A percentile compares a stretch with the other conserved stretches of the same genome.
Evolutionary conservation across 306 rosid genomes (phyloP).

Genomic region (Parietaria judaica): DNA sequence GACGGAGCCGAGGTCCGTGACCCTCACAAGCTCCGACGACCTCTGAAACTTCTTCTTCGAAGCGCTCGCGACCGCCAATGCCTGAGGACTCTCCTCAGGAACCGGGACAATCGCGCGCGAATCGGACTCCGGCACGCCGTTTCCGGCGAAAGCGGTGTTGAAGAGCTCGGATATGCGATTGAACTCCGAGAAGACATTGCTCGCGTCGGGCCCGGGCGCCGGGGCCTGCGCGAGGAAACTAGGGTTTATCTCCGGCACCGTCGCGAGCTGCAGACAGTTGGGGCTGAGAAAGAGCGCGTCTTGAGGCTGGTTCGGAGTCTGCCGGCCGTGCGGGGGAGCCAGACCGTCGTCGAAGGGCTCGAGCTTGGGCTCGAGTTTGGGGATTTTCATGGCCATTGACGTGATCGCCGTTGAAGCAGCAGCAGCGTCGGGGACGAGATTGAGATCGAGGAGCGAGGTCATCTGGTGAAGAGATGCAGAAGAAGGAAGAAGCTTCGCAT

Average conservation of each 20-base stretch:
- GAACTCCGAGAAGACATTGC: slow-evolving; percentile 43
- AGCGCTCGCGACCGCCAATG: slow-evolving; percentile 17
- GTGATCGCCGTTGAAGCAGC: slow-evolving; percentile 12
- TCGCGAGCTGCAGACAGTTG: slow-evolving; percentile 13
- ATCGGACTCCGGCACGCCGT: slow-evolving; percentile 30
- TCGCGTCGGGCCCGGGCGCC: slow-evolving; percentile 19
- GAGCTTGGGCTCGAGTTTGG: slow-evolving; percentile 55
- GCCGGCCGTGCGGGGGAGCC: slow-evolving; percentile 5
- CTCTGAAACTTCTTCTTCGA: slow-evolving; percentile 25
- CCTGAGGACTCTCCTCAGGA: slow-evolving; percentile 28
- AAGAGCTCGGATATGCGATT: slow-evolving; percentile 52
- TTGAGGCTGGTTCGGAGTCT: neutral
- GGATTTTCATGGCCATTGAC: slow-evolving; percentile 21
- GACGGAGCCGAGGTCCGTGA: slow-evolving; percentile 42
- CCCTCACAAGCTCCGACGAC: slow-evolving; percentile 62
- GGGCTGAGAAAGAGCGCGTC: slow-evolving; percentile 11
- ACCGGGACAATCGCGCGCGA: slow-evolving; percentile 61
- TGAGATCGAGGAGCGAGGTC: slow-evolving; percentile 54
- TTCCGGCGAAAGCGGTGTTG: slow-evolving; percentile 35
- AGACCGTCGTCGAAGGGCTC: slow-evolving; percentile 57
- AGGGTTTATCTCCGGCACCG: slow-evolving; percentile 6
- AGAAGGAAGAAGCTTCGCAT: slow-evolving; percentile 3
- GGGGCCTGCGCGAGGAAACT: slow-evolving; percentile 24
- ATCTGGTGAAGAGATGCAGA: slow-evolving; percentile 13
- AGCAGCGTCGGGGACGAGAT: slow-evolving; percentile 35